Evolutionary conservation across 2,329 filamentous ascomycete species (phyloP).

Genomic region (Fusarium hainanense): DNA sequence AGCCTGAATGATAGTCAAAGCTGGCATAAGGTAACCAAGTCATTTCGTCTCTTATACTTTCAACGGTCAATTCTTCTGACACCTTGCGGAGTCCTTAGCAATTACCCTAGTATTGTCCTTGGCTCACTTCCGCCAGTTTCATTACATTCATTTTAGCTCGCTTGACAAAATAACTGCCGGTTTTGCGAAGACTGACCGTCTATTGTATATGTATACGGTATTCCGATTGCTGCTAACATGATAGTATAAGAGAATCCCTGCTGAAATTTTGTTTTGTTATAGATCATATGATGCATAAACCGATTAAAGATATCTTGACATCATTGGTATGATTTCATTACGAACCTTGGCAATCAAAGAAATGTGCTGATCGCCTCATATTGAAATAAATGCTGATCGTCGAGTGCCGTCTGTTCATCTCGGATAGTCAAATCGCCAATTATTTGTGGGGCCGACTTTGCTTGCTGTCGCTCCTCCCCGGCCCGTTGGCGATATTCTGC

Average conservation of each 20-base stretch:
- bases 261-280: background rate
- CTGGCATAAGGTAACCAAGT: too few species aligned
- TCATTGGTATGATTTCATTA: background rate
- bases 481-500: constrained; percentile 25
- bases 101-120: background rate
- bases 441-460: constrained; percentile 19
- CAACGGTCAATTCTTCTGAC: too few species aligned
- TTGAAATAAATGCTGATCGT: constrained; percentile 34
- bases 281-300: background rate
- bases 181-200: background rate
- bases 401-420: constrained; percentile 22
- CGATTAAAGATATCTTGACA: background rate
- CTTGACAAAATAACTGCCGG: background rate
- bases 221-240: background rate
- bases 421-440: constrained; percentile 32
- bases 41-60: too few species aligned
- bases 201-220: background rate
- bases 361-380: background rate
- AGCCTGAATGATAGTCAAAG: too few species aligned
- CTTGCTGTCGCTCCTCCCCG: constrained; percentile 10
- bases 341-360: background rate
- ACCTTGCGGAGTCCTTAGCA: background rate
- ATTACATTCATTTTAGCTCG: background rate
- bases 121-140: background rate
- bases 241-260: background rate